A percentile compares a stretch with the other conserved stretches of the same genome.
phyloP scores from a whole-genome alignment of 1,139 yeast species.

The Sugiyamaella neomexicana region DNA sequence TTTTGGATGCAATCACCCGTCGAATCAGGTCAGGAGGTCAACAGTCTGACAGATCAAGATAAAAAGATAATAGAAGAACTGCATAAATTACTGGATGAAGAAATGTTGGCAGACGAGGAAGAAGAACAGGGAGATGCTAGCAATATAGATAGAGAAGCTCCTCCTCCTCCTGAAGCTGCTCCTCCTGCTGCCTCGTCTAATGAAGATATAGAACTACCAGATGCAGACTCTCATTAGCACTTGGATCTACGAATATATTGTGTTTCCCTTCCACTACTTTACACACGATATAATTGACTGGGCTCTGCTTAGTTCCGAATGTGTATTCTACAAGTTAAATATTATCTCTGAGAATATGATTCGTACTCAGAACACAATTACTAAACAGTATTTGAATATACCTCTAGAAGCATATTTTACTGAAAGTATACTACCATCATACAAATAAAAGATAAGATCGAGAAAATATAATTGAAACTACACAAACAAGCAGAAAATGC shows the following conservation, averaged over 20 bases:
- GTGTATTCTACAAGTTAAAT: too few relatives aligned
- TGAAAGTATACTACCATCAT: too few relatives aligned
- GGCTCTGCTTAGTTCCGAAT: too few relatives aligned
- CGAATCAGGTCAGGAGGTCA: conserved; percentile 55
- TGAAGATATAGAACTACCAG: conserved; percentile 15
- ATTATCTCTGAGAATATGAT: too few relatives aligned
- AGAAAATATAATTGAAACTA: too few relatives aligned
- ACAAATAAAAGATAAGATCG: too few relatives aligned
- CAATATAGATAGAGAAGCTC: not conserved
- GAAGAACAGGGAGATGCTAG: conserved; percentile 28
- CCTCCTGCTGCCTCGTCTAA: not conserved
- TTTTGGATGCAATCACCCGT: conserved; percentile 91
- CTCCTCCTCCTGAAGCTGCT: not conserved
- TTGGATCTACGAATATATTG: not conserved
- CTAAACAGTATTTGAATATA: too few relatives aligned
- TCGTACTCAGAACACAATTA: too few relatives aligned
- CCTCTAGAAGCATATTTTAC: too few relatives aligned
- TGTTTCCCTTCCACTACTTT: not conserved
- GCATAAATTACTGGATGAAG: conserved; percentile 50
- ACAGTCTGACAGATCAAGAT: conserved; percentile 65
- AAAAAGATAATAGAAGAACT: conserved; percentile 53
- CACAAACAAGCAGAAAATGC: too few relatives aligned
- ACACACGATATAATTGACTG: too few relatives aligned
- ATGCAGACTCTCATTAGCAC: conserved; percentile 6
- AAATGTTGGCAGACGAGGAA: conserved; percentile 49